Base-by-base conservation (phyloP, 768 basidiomycete genomes). In the Tulasnella sp. region DNA sequence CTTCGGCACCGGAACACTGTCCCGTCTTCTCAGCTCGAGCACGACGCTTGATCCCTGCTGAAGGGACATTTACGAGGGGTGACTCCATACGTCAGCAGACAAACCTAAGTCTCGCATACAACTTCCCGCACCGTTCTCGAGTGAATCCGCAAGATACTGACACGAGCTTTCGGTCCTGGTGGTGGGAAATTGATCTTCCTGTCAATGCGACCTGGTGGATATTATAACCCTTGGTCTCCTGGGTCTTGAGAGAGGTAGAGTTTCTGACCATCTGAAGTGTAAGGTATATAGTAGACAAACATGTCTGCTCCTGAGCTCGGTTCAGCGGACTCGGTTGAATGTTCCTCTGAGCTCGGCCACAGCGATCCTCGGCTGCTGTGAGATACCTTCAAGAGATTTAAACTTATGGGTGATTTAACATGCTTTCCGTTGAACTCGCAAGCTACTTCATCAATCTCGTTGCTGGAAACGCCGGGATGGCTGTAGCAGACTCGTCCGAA, bases 1-100 rank as follows among this genome's bases (percentile, higher is more conserved):
- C 97, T 83, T 99, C 97, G 1, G 97, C 97, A 79, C 97, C 97
- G 1, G 94, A 97, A 82, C 97, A 98, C 81, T 97, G 94, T 0
- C 97, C 97, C 97, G 98, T 99, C 87, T 99, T 99, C 83, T 99
- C 97, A 0, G 97, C 97, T 2, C 99, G 86, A 1, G 91, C 91
- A 19, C 94, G 92, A n/a, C 98, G 87, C 84, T 99, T 96, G 83
- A 99, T 99, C 1, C 96, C 96, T 77, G 89, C 84, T 99, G 97
- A 38, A 99, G 86, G 0, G 95, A 98, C 97, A 99, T 99, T 93
- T 95, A 78, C 0, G 22, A 45, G 75, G 19, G 72, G 70, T 38
- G n/a, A 36, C 25, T 45, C 29, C 11, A 38, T 34, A 36, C 36
- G 49, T 17, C 34, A n/a, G n/a, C n/a, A 39, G 69, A 34, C 25